Evolutionary conservation across 2,329 filamentous ascomycete genomes (phyloP), one percentile per base, ranked within the genome.

Genomic region (Phyllosticta ampelicida): DNA sequence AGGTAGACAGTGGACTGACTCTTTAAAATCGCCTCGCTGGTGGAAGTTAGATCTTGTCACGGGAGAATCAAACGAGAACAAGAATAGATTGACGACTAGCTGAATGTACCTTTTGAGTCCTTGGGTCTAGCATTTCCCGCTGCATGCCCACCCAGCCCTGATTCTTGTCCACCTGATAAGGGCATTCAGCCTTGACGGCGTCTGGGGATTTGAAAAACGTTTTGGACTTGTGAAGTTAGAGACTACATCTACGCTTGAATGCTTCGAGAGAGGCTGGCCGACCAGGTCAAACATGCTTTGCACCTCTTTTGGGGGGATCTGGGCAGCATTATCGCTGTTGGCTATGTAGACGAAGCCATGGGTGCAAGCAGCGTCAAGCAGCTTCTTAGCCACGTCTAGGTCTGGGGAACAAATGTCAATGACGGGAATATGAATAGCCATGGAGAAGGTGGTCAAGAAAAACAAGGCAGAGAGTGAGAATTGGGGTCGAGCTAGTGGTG

Each of bases 331-430:
- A 61, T 86, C 83, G 11, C 78, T 77, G 67, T 89, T 91, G 67
- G 84, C 86, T 66, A 97, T 84, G 70, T 94, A 97, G 61, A 96
- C 82, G 72, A 97, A 97, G 61, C 92, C 92, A 73, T 90, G 86
- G 56, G 86, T 84, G 44, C 84, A 82, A 1, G 90, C 91, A 1
- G 92, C 92, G 61, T 87, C 81, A 49, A 96, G 83, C 49, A 97
- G 75, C 59, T 78, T 79, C 62, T 84, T 80, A 58, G 82, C 82
- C 55, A 87, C 86, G 62, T 86, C 77, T 9, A 72, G 65, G 26
- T 78, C 77, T 5, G 79, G 75, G 18, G 80, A 78, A 3, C 84
- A 86, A 63, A 96, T 85, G 70, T 96, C 87, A 65, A 97, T 89
- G 55, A 96, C 77, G 20, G 92, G 90, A 48, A 96, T 90, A n/a